phyloP scores from a whole-genome alignment of 495 filamentous ascomycete genomes.

The Melanomma pulvis-pyrius region DNA sequence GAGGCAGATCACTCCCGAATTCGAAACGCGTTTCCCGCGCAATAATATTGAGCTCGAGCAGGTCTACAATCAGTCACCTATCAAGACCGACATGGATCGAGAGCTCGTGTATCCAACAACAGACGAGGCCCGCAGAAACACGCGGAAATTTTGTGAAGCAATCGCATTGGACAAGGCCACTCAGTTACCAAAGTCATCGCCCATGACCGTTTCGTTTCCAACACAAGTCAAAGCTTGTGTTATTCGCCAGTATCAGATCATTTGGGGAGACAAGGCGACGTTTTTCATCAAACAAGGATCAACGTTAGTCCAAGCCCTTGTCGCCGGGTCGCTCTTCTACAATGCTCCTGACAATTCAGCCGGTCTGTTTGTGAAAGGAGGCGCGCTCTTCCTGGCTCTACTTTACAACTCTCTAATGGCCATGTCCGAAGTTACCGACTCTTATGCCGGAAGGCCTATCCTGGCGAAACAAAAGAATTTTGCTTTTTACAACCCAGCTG shows the following conservation, averaged over 20 bases:
- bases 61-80: constrained; percentile 57
- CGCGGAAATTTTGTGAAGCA: constrained; percentile 68
- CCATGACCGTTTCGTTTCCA: constrained; percentile 68
- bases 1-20: constrained; percentile 62
- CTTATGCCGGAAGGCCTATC: constrained; percentile 53
- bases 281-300: constrained; percentile 62
- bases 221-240: constrained; percentile 70
- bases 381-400: constrained; percentile 36
- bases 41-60: constrained; percentile 63
- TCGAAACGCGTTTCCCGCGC: constrained; percentile 62
- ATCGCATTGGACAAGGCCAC: constrained; percentile 58
- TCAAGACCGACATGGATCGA: constrained; percentile 59
- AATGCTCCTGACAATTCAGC: constrained; percentile 50
- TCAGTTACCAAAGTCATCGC: constrained; percentile 62
- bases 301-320: constrained; percentile 46
- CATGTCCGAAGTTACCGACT: constrained; percentile 63
- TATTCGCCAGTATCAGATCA: constrained; percentile 72
- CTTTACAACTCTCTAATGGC: constrained; percentile 61
- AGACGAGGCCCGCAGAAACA: constrained; percentile 66
- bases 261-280: constrained; percentile 67
- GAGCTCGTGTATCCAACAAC: constrained; percentile 63
- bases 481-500: constrained; percentile 66
- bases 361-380: constrained; percentile 44
- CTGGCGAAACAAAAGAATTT: constrained; percentile 68
- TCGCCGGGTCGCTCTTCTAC: constrained; percentile 53